phyloP scores from a whole-genome alignment of 179 eudicot species.

The Gypsophila paniculata region DNA sequence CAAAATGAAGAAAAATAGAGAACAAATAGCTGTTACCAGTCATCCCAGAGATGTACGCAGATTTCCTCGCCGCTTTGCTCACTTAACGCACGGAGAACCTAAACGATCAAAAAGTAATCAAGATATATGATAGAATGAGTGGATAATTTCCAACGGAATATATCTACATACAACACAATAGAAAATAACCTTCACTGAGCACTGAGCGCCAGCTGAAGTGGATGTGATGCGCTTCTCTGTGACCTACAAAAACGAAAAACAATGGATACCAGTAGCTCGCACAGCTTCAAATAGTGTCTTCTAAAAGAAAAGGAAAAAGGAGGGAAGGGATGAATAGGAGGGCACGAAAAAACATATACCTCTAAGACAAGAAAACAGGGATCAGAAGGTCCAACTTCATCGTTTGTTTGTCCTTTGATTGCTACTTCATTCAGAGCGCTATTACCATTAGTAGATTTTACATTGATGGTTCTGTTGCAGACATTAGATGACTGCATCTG shows the following conservation, averaged over 20 bases:
- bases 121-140: slow-evolving; percentile 7
- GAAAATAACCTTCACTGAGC: slow-evolving; percentile 53
- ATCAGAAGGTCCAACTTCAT: slow-evolving; percentile 30
- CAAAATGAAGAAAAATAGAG: neutral
- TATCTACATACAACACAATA: slow-evolving; percentile 9
- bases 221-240: slow-evolving; percentile 55
- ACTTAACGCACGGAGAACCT: slow-evolving; percentile 80
- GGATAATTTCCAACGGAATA: slow-evolving; percentile 15
- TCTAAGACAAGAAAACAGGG: slow-evolving; percentile 80
- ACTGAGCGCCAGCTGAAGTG: slow-evolving; percentile 45
- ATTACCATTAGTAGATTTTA: slow-evolving; percentile 16
- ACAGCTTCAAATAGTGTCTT: neutral
- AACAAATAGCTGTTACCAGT: slow-evolving; percentile 54
- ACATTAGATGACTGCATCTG: slow-evolving; percentile 17
- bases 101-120: slow-evolving; percentile 17
- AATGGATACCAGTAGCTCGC: neutral
- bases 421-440: slow-evolving; percentile 21
- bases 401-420: slow-evolving; percentile 22
- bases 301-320: neutral
- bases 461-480: slow-evolving; percentile 29
- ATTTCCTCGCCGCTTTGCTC: slow-evolving; percentile 82
- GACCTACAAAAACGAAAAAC: slow-evolving; percentile 48
- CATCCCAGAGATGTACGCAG: slow-evolving; percentile 70
- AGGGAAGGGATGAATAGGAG: neutral
- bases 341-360: slow-evolving; percentile 36